phyloP scores from a whole-genome alignment of 495 filamentous ascomycete genomes.

The Margaritispora aquatica region DNA sequence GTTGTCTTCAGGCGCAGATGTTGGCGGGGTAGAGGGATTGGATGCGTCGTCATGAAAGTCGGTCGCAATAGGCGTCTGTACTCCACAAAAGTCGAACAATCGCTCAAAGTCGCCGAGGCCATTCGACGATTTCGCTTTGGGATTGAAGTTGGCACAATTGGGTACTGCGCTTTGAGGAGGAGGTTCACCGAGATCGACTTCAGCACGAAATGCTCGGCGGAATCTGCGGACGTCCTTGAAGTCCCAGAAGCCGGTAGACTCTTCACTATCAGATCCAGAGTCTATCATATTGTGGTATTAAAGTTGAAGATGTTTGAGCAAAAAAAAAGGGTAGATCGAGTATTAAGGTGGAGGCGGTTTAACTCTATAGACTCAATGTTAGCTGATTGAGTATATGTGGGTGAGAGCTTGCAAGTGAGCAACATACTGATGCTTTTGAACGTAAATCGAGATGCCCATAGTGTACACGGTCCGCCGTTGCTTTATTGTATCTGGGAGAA shows the following conservation, averaged over 20 bases:
- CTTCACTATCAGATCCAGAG: constrained; percentile 1
- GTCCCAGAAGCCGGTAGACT: not conserved
- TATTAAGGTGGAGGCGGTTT: not conserved
- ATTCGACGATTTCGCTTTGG: constrained; percentile 1
- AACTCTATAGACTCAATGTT: not conserved
- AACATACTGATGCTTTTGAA: too few species aligned
- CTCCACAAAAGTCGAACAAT: constrained; percentile 7
- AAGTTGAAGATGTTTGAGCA: not conserved
- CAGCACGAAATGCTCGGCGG: not conserved
- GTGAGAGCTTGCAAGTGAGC: not conserved
- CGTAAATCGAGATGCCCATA: too few species aligned
- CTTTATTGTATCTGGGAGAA: too few species aligned
- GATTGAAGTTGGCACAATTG: constrained; percentile 2
- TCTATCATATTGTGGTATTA: not conserved
- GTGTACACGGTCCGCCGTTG: too few species aligned
- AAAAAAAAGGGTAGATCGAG: not conserved
- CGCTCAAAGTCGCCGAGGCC: constrained; percentile 17
- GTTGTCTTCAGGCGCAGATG: constrained; percentile 7
- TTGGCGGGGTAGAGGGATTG: constrained; percentile 5
- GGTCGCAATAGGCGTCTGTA: not conserved
- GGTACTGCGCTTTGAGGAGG: not conserved
- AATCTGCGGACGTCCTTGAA: constrained; percentile 3
- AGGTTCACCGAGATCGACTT: not conserved
- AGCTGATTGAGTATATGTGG: not conserved
- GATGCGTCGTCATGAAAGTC: not conserved